phyloP scores from a whole-genome alignment of 2,329 filamentous ascomycete genomes.

The Penicillium glabrum region DNA sequence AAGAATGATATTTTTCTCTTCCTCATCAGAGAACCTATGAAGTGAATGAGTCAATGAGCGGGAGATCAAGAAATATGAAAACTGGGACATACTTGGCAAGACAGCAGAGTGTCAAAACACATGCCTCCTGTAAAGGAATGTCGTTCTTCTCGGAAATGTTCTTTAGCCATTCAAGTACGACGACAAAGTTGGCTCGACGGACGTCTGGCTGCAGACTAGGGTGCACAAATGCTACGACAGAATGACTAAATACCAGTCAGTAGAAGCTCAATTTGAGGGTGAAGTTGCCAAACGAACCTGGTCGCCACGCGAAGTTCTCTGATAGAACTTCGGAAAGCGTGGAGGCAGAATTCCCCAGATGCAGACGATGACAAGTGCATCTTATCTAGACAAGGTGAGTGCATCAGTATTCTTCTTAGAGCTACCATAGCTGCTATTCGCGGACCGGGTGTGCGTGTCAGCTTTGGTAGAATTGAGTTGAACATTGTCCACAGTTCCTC shows the following conservation, averaged over 20 bases:
- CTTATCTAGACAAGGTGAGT: constrained; percentile 60
- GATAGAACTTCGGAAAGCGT: constrained; percentile 77
- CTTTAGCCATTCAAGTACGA: constrained; percentile 69
- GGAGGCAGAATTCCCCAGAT: constrained; percentile 77
- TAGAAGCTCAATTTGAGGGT: not conserved
- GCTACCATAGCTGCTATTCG: constrained; percentile 71
- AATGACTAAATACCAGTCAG: constrained; percentile 49
- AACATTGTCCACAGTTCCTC: constrained; percentile 45
- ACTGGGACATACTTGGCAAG: constrained; percentile 62
- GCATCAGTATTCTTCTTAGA: constrained; percentile 67
- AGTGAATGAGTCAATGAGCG: not conserved
- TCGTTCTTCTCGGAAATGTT: constrained; percentile 69
- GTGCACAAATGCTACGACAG: constrained; percentile 66
- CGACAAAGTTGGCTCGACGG: constrained; percentile 64
- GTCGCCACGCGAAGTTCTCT: constrained; percentile 83
- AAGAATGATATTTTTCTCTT: constrained; percentile 83
- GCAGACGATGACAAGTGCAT: constrained; percentile 67
- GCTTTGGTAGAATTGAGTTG: constrained; percentile 39
- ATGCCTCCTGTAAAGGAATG: constrained; percentile 73
- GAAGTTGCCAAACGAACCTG: constrained; percentile 47
- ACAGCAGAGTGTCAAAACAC: constrained; percentile 82
- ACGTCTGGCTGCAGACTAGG: constrained; percentile 49
- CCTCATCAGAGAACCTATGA: constrained; percentile 66
- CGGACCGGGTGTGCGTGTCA: constrained; percentile 55
- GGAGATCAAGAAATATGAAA: not conserved